phyloP scores from a whole-genome alignment of 495 filamentous ascomycete species.

The Hypomontagnella monticulosa region DNA sequence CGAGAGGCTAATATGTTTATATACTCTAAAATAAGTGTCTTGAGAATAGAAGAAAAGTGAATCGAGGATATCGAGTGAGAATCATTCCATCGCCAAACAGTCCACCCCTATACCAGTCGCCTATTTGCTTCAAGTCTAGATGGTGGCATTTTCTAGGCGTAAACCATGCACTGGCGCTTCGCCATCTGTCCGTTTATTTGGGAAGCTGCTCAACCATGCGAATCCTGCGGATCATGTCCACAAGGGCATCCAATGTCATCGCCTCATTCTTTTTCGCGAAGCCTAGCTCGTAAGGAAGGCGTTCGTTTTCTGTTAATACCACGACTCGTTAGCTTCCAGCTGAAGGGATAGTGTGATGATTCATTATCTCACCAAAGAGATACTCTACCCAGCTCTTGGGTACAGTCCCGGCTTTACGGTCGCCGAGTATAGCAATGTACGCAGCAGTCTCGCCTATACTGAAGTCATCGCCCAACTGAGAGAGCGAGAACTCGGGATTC shows the following conservation, averaged over 20 bases:
- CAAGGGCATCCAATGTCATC: slow-evolving; percentile 6
- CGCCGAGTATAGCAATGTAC: slow-evolving; percentile 56
- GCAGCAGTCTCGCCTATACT: slow-evolving; percentile 59
- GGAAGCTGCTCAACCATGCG: slow-evolving; percentile 14
- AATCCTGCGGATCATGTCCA: background rate
- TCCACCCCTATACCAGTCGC: too few relatives aligned
- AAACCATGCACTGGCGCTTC: background rate
- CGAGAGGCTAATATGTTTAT: too few relatives aligned
- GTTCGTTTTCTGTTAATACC: slow-evolving; percentile 53
- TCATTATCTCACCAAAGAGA: slow-evolving; percentile 54
- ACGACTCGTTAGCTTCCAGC: slow-evolving; percentile 28
- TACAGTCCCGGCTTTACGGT: slow-evolving; percentile 49
- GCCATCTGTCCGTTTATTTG: slow-evolving; percentile 13
- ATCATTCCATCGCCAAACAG: too few relatives aligned
- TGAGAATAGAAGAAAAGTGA: too few relatives aligned
- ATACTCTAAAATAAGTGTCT: too few relatives aligned
- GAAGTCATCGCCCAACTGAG: slow-evolving; percentile 48
- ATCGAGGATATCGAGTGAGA: too few relatives aligned
- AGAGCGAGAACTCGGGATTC: slow-evolving; percentile 55
- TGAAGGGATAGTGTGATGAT: background rate
- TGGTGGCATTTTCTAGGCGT: too few relatives aligned
- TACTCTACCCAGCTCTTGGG: slow-evolving; percentile 53
- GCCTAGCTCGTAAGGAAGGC: slow-evolving; percentile 57
- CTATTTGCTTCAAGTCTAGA: too few relatives aligned
- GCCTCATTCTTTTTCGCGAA: slow-evolving; percentile 30